phyloP scores from a whole-genome alignment of 2,329 filamentous ascomycete species.

The Aspergillus aculeatinus region DNA sequence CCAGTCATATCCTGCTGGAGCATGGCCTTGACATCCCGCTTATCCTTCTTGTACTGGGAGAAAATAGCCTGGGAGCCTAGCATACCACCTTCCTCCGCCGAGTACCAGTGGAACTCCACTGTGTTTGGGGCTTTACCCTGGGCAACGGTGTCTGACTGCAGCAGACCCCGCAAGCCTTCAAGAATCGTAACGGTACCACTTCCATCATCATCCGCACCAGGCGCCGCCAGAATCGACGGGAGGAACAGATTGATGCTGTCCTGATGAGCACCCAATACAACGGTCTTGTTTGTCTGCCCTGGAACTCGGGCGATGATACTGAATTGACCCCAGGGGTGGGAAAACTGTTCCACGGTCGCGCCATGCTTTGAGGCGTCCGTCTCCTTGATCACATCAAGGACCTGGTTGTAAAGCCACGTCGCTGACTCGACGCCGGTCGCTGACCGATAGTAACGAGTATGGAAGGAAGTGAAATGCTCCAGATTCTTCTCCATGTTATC shows the following conservation, averaged over 20 bases:
- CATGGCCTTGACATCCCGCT: conserved; percentile 86
- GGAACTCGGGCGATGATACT: conserved; percentile 91
- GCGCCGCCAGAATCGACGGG: conserved; percentile 77
- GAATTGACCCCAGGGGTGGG: conserved; percentile 83
- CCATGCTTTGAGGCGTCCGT: conserved; percentile 67
- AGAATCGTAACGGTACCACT: conserved; percentile 92
- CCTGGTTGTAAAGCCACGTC: conserved; percentile 77
- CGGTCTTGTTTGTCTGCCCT: conserved; percentile 76
- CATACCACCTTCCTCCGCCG: conserved; percentile 82
- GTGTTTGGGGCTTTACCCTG: conserved; percentile 76
- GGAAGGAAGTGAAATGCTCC: conserved; percentile 63
- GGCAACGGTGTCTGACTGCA: conserved; percentile 69
- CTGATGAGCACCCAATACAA: conserved; percentile 88
- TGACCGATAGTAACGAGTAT: conserved; percentile 60
- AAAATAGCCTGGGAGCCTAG: conserved; percentile 90
- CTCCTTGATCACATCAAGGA: conserved; percentile 68
- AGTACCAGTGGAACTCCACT: conserved; percentile 96
- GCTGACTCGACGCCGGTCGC: conserved; percentile 76
- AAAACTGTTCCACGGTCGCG: conserved; percentile 71
- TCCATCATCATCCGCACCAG: conserved; percentile 94
- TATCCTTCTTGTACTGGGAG: conserved; percentile 69
- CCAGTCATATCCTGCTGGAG: conserved; percentile 98
- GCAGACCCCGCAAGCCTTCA: conserved; percentile 79
- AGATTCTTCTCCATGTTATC: conserved; percentile 74
- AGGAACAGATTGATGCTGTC: conserved; percentile 94